A percentile compares a stretch with the other conserved stretches of the same genome.
Evolutionary conservation across 768 basidiomycete genomes (phyloP).

Genomic region (Hericium rajendrae): DNA sequence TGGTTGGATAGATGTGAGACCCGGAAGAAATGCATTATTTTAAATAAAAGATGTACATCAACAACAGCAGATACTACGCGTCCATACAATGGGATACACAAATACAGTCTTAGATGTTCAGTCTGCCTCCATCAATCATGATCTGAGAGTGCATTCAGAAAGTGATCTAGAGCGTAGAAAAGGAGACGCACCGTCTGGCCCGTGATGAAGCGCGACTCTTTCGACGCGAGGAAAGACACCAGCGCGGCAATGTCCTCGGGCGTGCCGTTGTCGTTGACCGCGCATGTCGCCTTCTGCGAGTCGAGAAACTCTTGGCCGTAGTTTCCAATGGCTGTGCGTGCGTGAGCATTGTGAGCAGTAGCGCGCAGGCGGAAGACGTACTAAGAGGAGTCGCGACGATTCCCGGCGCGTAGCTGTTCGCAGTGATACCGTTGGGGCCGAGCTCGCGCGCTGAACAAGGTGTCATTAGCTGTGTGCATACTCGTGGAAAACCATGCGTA

Average conservation of each 20-base stretch:
- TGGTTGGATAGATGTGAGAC: too few species aligned
- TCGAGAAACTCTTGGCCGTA: not conserved
- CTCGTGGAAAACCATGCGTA: too few species aligned
- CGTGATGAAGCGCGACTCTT: conserved; percentile 22
- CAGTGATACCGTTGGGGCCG: conserved; percentile 14
- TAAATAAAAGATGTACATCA: too few species aligned
- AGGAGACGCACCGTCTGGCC: conserved; percentile 14
- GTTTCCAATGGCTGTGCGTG: not conserved
- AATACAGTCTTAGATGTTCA: not conserved
- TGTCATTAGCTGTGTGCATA: not conserved
- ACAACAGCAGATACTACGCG: too few species aligned
- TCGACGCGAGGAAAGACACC: conserved; percentile 25
- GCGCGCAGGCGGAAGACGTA: not conserved
- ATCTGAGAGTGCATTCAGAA: conserved; percentile 4
- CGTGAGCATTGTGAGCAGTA: not conserved
- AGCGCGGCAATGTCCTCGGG: conserved; percentile 20
- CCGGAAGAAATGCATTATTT: too few species aligned
- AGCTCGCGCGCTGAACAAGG: conserved; percentile 12
- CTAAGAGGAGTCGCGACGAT: not conserved
- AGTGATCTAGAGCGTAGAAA: not conserved
- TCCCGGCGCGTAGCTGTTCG: conserved; percentile 15
- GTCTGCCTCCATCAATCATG: conserved; percentile 10
- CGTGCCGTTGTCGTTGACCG: not conserved
- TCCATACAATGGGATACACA: not conserved
- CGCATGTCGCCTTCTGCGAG: not conserved